Percentiles rank a stretch among this genome's conserved stretches.
Evolutionary conservation across 768 basidiomycete species (phyloP).

Genomic region (Rhizopogon rudus): DNA sequence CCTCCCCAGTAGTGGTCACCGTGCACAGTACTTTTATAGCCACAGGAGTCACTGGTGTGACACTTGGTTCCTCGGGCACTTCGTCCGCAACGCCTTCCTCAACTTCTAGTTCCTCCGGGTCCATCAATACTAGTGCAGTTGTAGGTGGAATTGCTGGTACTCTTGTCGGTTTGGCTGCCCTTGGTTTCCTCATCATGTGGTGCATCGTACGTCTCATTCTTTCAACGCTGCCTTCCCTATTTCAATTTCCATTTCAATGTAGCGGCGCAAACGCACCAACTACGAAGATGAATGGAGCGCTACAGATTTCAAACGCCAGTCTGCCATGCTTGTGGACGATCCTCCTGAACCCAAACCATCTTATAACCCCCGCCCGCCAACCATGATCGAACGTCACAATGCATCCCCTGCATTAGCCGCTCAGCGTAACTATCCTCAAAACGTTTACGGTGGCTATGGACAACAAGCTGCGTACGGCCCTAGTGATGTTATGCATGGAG

Average conservation of each 20-base stretch:
- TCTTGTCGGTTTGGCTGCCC: conserved; percentile 35
- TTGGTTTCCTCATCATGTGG: conserved; percentile 39
- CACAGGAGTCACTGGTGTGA: not conserved
- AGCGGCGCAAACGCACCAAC: conserved; percentile 39
- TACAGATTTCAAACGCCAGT: conserved; percentile 56
- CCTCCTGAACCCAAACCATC: conserved; percentile 34
- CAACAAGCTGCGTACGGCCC: conserved; percentile 16
- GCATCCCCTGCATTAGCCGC: conserved; percentile 22
- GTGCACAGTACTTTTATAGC: not conserved
- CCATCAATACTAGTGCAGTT: conserved; percentile 24
- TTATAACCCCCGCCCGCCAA: conserved; percentile 55
- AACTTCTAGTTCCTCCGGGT: conserved; percentile 29
- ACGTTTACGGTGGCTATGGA: conserved; percentile 20
- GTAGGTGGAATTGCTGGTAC: conserved; percentile 43
- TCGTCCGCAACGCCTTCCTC: conserved; percentile 23
- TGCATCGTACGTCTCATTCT: conserved; percentile 35
- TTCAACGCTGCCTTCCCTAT: not conserved
- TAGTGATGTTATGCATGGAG: conserved; percentile 7
- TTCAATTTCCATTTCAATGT: conserved; percentile 6
- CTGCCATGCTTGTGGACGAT: conserved; percentile 55
- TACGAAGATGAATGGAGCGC: conserved; percentile 46
- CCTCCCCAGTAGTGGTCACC: not conserved
- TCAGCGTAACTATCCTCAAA: conserved; percentile 15
- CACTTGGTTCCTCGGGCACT: conserved; percentile 2
- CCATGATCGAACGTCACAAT: conserved; percentile 54